These are phyloP conservation scores for Colletotrichum coccodes DNA, from an alignment of 2,329 filamentous ascomycete species.

Conservation along the genomic window DNA sequence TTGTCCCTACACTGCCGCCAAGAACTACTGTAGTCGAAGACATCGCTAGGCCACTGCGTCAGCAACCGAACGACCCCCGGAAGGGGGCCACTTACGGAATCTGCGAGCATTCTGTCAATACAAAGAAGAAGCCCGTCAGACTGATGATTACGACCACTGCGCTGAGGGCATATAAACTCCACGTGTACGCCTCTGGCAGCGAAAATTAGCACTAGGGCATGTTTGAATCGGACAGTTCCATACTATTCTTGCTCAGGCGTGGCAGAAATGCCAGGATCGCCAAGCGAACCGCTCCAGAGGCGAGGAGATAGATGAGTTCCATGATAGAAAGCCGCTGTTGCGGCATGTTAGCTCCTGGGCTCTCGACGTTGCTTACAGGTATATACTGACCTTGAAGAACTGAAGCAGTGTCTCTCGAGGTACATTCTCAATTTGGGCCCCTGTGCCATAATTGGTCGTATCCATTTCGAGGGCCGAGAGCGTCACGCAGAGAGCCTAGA, in stretches of 20 bases:
- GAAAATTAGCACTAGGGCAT: background rate
- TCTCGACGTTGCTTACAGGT: too few species aligned
- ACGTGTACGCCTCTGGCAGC: constrained; percentile 7
- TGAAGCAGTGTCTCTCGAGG: constrained; percentile 6
- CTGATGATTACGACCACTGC: constrained; percentile 34
- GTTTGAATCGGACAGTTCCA: background rate
- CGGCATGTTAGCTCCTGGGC: background rate
- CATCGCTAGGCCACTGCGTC: background rate
- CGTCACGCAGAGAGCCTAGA: constrained; percentile 11
- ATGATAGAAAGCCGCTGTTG: constrained; percentile 17
- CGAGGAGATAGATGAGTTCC: constrained; percentile 42
- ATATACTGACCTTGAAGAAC: constrained; percentile 8
- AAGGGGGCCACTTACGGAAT: constrained; percentile 30
- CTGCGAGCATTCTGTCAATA: constrained; percentile 37
- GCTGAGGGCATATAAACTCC: constrained; percentile 26
- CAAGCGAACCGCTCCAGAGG: constrained; percentile 43
- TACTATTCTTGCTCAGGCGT: constrained; percentile 46
- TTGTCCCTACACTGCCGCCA: constrained; percentile 39
- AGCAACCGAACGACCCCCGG: background rate
- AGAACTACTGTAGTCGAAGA: constrained; percentile 16
- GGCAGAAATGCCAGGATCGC: constrained; percentile 47
- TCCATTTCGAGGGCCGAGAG: constrained; percentile 28
- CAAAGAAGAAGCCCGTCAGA: constrained; percentile 34
- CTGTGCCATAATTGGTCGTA: constrained; percentile 23
- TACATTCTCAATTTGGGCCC: constrained; percentile 19